Evolutionary conservation across 352 stramenopile species (phyloP).

Genomic region (Phytophthora pluvialis): DNA sequence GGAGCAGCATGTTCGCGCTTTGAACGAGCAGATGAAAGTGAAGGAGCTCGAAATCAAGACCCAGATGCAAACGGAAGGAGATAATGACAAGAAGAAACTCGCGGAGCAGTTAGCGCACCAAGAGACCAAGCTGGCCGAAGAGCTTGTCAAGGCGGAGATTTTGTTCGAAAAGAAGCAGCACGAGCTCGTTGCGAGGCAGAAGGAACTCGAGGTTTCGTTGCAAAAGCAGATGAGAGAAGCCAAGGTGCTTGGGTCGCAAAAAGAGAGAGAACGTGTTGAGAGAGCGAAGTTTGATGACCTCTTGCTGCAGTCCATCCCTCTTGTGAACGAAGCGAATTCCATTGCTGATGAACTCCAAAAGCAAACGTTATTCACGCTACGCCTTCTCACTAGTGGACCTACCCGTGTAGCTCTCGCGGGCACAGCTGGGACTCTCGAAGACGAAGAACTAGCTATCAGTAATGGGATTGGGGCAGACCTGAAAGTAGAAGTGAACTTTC

Average conservation of each 20-base stretch:
- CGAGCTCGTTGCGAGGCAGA: constrained; percentile 69
- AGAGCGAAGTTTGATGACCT: constrained; percentile 79
- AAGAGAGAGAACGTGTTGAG: constrained; percentile 78
- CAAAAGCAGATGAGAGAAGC: constrained; percentile 86
- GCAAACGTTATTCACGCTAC: constrained; percentile 68
- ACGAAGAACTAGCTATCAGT: constrained; percentile 60
- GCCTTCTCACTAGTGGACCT: constrained; percentile 63
- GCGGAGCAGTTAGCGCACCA: constrained; percentile 77
- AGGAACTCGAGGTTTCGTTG: constrained; percentile 70
- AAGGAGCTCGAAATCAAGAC: constrained; percentile 79
- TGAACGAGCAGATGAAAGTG: constrained; percentile 80
- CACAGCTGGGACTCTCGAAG: constrained; percentile 43
- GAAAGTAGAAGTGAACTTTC: constrained; percentile 81
- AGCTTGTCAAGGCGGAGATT: constrained; percentile 79
- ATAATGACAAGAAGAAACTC: constrained; percentile 78
- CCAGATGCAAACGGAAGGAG: constrained; percentile 76
- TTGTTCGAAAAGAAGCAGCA: constrained; percentile 80
- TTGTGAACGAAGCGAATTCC: constrained; percentile 89
- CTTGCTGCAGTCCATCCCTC: constrained; percentile 76
- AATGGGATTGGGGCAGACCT: constrained; percentile 66
- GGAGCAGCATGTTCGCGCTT: constrained; percentile 62
- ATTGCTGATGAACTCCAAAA: constrained; percentile 85
- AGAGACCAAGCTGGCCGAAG: constrained; percentile 78
- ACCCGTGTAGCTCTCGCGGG: constrained; percentile 30
- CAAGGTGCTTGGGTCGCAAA: constrained; percentile 65